Percentiles rank a stretch among this genome's conserved stretches.
phyloP scores from a whole-genome alignment of 441 rosid genomes.

The Pelargonium fulgidum region DNA sequence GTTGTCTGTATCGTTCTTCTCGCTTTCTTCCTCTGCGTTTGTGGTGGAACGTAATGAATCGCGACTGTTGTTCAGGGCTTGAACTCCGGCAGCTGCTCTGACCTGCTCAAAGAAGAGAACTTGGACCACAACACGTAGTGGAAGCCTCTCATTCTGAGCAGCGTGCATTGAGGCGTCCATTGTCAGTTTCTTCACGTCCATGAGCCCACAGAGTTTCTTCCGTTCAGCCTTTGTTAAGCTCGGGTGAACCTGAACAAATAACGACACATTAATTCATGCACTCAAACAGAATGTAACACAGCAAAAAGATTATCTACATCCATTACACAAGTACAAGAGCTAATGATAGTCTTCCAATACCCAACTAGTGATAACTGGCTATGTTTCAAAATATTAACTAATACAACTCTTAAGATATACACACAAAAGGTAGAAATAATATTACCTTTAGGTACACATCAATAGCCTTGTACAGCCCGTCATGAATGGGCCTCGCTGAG shows the following conservation, averaged over 20 bases:
- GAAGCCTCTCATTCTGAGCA: constrained; percentile 84
- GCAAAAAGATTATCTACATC: too few species aligned
- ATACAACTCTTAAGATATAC: neutral
- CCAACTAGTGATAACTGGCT: too few species aligned
- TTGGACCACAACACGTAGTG: constrained; percentile 80
- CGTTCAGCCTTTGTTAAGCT: constrained; percentile 61
- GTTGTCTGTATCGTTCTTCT: constrained; percentile 27
- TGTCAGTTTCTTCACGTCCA: constrained; percentile 89
- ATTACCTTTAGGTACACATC: constrained; percentile 73
- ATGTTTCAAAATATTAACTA: neutral
- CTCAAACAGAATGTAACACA: too few species aligned
- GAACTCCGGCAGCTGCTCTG: constrained; percentile 50
- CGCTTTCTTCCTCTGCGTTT: constrained; percentile 48
- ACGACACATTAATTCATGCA: neutral
- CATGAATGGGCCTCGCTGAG: constrained; percentile 67
- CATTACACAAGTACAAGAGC: neutral
- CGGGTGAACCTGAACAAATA: constrained; percentile 57
- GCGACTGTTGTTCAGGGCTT: constrained; percentile 30
- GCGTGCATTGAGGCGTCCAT: constrained; percentile 70
- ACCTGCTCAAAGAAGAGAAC: constrained; percentile 89
- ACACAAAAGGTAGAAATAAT: neutral
- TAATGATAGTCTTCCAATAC: neutral
- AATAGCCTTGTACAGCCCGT: constrained; percentile 80
- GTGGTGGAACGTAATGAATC: constrained; percentile 33
- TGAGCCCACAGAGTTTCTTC: constrained; percentile 65